Evolutionary conservation across 176 grass and related monocot species (phyloP), one percentile per base, ranked within the genome.

Genomic region (Paspalum vaginatum): DNA sequence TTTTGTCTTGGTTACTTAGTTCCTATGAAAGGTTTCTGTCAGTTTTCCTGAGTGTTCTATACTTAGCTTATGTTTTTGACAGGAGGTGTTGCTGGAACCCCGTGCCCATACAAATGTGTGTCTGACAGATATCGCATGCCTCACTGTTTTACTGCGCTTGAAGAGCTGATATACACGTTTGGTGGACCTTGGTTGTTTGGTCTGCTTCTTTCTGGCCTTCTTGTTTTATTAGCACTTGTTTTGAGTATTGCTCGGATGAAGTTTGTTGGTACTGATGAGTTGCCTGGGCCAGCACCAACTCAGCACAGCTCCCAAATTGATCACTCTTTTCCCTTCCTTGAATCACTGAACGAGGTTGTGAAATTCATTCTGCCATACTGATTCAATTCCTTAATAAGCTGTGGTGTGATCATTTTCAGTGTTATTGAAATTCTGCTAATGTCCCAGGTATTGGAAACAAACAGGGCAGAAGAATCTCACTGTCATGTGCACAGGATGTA

Each of bases 191-290:
- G 90, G 95, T 74, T 93, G n/a, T 98, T 98, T 85, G 95, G 92
- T 52, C 84, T 98, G n/a, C 84, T 98, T 79, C 92, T 98, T 51
- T 92, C 84, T 42, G 88, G 95, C 52, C 95, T 98, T 85, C 95
- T 98, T 75, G 37, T 95, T 70, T 90, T 98, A 70, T 88, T 98
- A 79, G 90, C 95, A 44, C 90, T 98, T 55, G 95, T 98, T 85
- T 80, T 98, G 82, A 98, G 95, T 89, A 91, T 98, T 57, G 90
- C 95, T 72, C 86, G 95, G 21, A 98, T 98, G 95, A 98, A 98
- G 67, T 98, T 98, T 79, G 95, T 93, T 74, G 88, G 92, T 26
- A 89, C 86, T 73, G 95, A 98, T 60, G 95, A 98, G 82, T 87
- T 93, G 39, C 92, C 90, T 67, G 92, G 95, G 32, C 95, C 92